These are phyloP conservation scores for Staphylotrichum longicolle DNA, from an alignment of 495 filamentous ascomycete species.

Conservation along the genomic window DNA sequence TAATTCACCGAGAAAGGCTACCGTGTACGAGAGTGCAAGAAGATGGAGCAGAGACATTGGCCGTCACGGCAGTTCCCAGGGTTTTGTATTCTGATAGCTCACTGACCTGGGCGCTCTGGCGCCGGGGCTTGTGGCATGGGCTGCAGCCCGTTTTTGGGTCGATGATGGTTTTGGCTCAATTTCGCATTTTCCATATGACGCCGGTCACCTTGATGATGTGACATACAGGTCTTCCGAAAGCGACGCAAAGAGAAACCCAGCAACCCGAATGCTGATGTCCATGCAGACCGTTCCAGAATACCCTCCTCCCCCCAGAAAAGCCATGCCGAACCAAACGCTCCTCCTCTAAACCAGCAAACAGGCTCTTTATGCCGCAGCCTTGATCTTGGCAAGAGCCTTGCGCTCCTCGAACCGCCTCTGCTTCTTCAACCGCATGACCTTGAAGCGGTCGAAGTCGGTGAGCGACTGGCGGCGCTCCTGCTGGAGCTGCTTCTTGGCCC, in stretches of 20 bases:
- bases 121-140: constrained; percentile 15
- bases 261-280: constrained; percentile 48
- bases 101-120: constrained; percentile 14
- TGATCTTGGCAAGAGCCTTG: constrained; percentile 83
- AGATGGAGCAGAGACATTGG: constrained; percentile 13
- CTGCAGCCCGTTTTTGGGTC: constrained; percentile 17
- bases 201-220: constrained; percentile 45
- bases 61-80: constrained; percentile 13
- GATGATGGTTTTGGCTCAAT: constrained; percentile 36
- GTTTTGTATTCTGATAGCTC: constrained; percentile 20
- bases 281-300: constrained; percentile 49
- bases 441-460: constrained; percentile 99
- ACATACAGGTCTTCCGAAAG: constrained; percentile 55
- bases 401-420: constrained; percentile 95
- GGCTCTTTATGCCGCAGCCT: constrained; percentile 46
- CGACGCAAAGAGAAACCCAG: constrained; percentile 48
- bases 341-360: constrained; percentile 26
- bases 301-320: constrained; percentile 36
- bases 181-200: constrained; percentile 49
- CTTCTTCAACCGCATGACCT: constrained; percentile 96
- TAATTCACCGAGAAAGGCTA: background rate
- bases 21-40: background rate
- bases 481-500: constrained; percentile 84
- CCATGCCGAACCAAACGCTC: constrained; percentile 42
- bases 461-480: constrained; percentile 82